These are phyloP conservation scores for Ogataea minuta DNA, from an alignment of 805 yeast genomes.

Conservation along the genomic window DNA sequence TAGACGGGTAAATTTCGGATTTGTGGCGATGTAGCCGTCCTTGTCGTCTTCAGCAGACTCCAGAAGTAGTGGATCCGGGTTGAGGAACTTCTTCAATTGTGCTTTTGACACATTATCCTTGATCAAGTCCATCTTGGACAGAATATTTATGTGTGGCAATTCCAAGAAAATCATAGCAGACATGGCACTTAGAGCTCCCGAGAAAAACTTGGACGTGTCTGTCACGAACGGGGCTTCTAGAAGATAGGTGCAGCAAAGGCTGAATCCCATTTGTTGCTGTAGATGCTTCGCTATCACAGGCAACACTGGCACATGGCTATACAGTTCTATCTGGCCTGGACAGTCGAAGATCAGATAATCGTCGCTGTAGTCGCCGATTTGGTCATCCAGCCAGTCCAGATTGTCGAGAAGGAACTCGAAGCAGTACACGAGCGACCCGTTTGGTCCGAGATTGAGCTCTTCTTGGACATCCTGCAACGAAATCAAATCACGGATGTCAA, in stretches of 20 bases:
- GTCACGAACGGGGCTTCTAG: slow-evolving; percentile 92
- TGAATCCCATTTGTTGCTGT: slow-evolving; percentile 74
- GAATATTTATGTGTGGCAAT: slow-evolving; percentile 88
- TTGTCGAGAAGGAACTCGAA: slow-evolving; percentile 88
- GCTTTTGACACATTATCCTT: slow-evolving; percentile 74
- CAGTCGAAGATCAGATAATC: slow-evolving; percentile 94
- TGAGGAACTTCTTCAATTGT: slow-evolving; percentile 77
- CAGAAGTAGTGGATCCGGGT: slow-evolving; percentile 86
- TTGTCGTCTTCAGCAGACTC: slow-evolving; percentile 36
- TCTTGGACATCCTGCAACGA: slow-evolving; percentile 94
- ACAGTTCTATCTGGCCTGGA: slow-evolving; percentile 95
- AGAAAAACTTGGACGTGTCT: slow-evolving; percentile 87
- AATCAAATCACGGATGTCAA: slow-evolving; percentile 87
- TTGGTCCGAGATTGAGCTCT: slow-evolving; percentile 89
- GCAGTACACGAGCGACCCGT: slow-evolving; percentile 91
- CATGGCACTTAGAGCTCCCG: slow-evolving; percentile 97
- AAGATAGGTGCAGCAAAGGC: slow-evolving; percentile 87
- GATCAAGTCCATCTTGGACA: slow-evolving; percentile 83
- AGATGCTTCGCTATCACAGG: slow-evolving; percentile 88
- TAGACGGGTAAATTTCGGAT: slow-evolving; percentile 63
- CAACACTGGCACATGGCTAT: slow-evolving; percentile 90
- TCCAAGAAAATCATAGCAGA: slow-evolving; percentile 95
- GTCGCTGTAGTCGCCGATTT: slow-evolving; percentile 92
- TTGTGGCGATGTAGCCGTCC: slow-evolving; percentile 32
- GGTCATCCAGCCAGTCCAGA: slow-evolving; percentile 96